phyloP scores from a whole-genome alignment of 495 filamentous ascomycete genomes.

The Xylaria flabelliformis region DNA sequence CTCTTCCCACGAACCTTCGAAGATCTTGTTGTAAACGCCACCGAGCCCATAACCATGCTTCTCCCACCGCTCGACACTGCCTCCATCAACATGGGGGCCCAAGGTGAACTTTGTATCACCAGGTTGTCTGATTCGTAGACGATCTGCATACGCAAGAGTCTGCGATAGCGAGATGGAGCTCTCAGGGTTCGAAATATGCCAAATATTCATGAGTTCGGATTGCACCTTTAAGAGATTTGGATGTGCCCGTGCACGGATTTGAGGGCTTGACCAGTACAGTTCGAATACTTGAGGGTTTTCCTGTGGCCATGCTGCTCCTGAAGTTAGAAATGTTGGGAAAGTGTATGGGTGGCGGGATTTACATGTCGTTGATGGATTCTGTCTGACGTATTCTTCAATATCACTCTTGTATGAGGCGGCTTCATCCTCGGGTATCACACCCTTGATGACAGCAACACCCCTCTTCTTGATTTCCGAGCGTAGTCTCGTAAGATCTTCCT shows the following conservation, averaged over 20 bases:
- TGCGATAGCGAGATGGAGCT: slow-evolving; percentile 64
- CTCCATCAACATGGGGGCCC: slow-evolving; percentile 85
- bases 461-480: slow-evolving; percentile 62
- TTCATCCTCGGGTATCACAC: slow-evolving; percentile 64
- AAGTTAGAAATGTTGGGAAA: slow-evolving; percentile 27
- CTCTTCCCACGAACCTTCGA: slow-evolving; percentile 77
- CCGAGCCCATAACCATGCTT: slow-evolving; percentile 73
- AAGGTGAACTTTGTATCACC: slow-evolving; percentile 83
- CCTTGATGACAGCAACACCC: slow-evolving; percentile 67
- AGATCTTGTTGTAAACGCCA: slow-evolving; percentile 73
- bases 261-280: slow-evolving; percentile 84
- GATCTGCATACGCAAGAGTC: slow-evolving; percentile 79
- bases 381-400: slow-evolving; percentile 64
- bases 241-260: slow-evolving; percentile 76
- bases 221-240: slow-evolving; percentile 73
- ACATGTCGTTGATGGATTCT: slow-evolving; percentile 66
- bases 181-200: slow-evolving; percentile 64
- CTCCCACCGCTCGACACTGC: slow-evolving; percentile 88
- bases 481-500: slow-evolving; percentile 51
- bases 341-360: background rate
- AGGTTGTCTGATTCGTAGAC: slow-evolving; percentile 77
- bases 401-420: slow-evolving; percentile 65
- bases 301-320: slow-evolving; percentile 56
- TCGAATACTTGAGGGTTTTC: slow-evolving; percentile 78
- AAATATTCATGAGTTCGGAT: slow-evolving; percentile 77